Evolutionary conservation across 768 basidiomycete genomes (phyloP), one percentile per base, ranked within the genome.

Genomic region (Daedaleopsis sinensis): DNA sequence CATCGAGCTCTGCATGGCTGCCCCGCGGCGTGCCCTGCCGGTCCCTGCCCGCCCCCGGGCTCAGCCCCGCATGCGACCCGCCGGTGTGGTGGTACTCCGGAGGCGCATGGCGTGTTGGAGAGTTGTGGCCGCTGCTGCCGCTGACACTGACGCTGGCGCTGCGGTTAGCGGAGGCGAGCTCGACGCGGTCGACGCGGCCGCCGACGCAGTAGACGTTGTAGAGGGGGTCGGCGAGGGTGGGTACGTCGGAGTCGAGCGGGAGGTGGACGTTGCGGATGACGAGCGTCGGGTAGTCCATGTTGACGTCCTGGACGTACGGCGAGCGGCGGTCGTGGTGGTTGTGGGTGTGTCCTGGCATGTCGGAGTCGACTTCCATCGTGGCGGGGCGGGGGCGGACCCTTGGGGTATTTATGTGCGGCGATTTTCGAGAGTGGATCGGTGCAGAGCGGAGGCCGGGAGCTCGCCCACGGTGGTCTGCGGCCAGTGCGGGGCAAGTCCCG

Each of bases 191-290:
- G 42, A 67, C 61, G 11, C 57, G 36, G 13, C 62, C 54, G 15
- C 42, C 59, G 61, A 56, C 47, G 55, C 67, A 68, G 50, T 50
- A 59, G 37, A 68, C 65, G 44, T 65, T 65, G 53, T 59, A 65
- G 52, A 63, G 67, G 23, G 61, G 59, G 44, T 52, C 49, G 10
- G 59, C 63, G 50, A 61, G 58, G 13, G 63, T 60, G 46, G 58
- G 49, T 42, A 51, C 52, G 47, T 58, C 63, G 18, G 46, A 47
- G 39, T 62, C 57, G 52, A 57, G 39, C 6, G 65, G 62, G 24
- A 65, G 58, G 57, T 63, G 65, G 32, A 68, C 69, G 55, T 65
- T 68, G 39, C 61, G 52, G 57, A 68, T 67, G 48, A 66, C 39
- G 52, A 64, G 63, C 37, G 54, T 50, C 27, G 62, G 58, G 58